Percentiles rank a stretch among this genome's conserved stretches.
phyloP scores from a whole-genome alignment of 257 asterid species.

The Rhazya stricta region DNA sequence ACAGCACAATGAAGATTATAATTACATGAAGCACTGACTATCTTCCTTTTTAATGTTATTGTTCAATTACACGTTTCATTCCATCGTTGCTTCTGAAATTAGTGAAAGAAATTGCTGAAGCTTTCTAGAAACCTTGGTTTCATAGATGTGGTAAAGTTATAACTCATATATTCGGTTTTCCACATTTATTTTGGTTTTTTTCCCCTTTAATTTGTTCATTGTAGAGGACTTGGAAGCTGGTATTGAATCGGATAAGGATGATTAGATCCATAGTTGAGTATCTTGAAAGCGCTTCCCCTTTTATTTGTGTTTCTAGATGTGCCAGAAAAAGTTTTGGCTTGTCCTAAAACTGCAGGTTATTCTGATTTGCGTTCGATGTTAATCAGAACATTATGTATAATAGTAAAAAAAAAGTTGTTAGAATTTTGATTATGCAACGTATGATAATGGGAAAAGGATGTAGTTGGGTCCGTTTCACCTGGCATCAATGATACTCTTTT shows the following conservation, averaged over 20 bases:
- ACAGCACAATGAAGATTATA: not conserved
- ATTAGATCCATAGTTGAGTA: not conserved
- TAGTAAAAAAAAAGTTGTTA: not conserved
- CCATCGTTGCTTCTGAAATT: not conserved
- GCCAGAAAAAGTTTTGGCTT: not conserved
- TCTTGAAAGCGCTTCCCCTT: not conserved
- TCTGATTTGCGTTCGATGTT: not conserved
- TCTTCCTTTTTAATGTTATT: not conserved
- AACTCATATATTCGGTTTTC: not conserved
- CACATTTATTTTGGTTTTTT: not conserved
- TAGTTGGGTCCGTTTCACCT: not conserved
- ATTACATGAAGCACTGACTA: not conserved
- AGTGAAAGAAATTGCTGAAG: not conserved
- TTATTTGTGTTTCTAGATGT: not conserved
- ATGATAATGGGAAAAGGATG: conserved; percentile 3
- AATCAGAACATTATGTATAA: not conserved
- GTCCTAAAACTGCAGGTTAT: not conserved
- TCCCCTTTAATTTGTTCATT: not conserved
- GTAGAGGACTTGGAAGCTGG: not conserved
- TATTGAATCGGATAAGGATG: not conserved
- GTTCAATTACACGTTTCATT: not conserved
- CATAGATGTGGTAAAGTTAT: not conserved
- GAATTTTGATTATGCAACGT: not conserved
- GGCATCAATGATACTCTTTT: not conserved
- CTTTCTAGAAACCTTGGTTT: not conserved